Evolutionary conservation across 352 stramenopile genomes (phyloP).

Genomic region (Phytopythium montanum): DNA sequence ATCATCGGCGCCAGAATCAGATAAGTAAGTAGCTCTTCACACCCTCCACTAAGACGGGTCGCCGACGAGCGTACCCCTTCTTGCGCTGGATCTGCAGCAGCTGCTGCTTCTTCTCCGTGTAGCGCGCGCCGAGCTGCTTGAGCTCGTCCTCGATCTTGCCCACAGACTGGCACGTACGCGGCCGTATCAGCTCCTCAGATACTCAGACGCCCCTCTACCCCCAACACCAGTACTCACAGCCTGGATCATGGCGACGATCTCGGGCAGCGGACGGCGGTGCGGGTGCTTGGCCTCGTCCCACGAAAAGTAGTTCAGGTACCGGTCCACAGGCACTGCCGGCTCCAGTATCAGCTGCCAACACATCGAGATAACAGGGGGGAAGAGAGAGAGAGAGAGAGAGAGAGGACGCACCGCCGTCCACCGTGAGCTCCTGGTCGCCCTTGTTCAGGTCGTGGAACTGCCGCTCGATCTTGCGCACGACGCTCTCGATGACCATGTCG

Average conservation of each 20-base stretch:
- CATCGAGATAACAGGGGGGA: too few relatives aligned
- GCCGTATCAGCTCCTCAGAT: neutral
- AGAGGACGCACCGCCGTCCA: constrained; percentile 59
- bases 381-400: neutral
- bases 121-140: constrained; percentile 92
- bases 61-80: constrained; percentile 56
- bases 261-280: constrained; percentile 94
- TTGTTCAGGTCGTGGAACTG: constrained; percentile 94
- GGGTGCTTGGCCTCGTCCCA: constrained; percentile 98
- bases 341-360: neutral
- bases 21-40: neutral
- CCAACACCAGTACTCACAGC: constrained; percentile 34
- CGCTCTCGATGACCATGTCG: constrained; percentile 92
- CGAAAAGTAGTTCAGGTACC: constrained; percentile 96
- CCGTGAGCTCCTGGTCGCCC: constrained; percentile 76
- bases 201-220: too few relatives aligned
- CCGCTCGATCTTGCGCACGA: constrained; percentile 97
- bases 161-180: constrained; percentile 45
- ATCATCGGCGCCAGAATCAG: neutral
- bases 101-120: constrained; percentile 93
- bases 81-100: constrained; percentile 91
- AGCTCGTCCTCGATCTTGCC: constrained; percentile 97
- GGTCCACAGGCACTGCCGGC: constrained; percentile 81
- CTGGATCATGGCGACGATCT: constrained; percentile 95
- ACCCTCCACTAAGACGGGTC: neutral